phyloP scores from a whole-genome alignment of 2,329 filamentous ascomycete species.

The Neonectria neomacrospora region DNA sequence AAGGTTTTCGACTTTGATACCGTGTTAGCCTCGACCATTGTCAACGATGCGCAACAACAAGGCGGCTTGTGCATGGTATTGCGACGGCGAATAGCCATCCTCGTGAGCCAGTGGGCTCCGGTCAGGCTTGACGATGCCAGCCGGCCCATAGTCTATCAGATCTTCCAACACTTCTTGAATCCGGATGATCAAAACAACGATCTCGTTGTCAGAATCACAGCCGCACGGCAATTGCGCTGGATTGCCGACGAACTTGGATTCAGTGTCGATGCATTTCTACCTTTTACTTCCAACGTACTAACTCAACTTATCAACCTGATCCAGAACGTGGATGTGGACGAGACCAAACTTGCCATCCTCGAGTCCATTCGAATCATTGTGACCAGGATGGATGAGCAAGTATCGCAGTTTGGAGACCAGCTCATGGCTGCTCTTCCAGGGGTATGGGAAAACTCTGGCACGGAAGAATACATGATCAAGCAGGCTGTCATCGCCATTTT shows the following conservation, averaged over 20 bases:
- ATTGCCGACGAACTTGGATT: conserved; percentile 90
- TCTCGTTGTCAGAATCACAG: conserved; percentile 89
- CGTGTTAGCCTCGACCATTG: conserved; percentile 79
- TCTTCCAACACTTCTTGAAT: conserved; percentile 88
- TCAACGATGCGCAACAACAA: conserved; percentile 77
- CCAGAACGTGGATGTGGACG: conserved; percentile 80
- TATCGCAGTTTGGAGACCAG: conserved; percentile 76
- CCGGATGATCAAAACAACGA: conserved; percentile 84
- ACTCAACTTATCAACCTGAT: conserved; percentile 81
- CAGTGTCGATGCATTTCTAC: conserved; percentile 76
- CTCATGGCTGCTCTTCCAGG: conserved; percentile 83
- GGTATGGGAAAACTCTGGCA: conserved; percentile 84
- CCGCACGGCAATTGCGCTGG: conserved; percentile 83
- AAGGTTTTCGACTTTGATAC: conserved; percentile 83
- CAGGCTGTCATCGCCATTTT: conserved; percentile 91
- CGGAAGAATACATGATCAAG: conserved; percentile 90
- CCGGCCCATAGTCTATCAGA: conserved; percentile 82
- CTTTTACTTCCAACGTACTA: conserved; percentile 80
- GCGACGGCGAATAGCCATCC: conserved; percentile 85
- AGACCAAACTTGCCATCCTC: conserved; percentile 90
- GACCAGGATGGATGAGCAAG: conserved; percentile 80
- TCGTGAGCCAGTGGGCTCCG: conserved; percentile 89
- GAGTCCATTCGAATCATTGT: conserved; percentile 87
- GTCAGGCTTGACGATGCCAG: conserved; percentile 77
- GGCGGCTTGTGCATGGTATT: conserved; percentile 79